These are phyloP conservation scores for Pleurotus ostreatus DNA, from an alignment of 768 basidiomycete species.

Conservation along the genomic window DNA sequence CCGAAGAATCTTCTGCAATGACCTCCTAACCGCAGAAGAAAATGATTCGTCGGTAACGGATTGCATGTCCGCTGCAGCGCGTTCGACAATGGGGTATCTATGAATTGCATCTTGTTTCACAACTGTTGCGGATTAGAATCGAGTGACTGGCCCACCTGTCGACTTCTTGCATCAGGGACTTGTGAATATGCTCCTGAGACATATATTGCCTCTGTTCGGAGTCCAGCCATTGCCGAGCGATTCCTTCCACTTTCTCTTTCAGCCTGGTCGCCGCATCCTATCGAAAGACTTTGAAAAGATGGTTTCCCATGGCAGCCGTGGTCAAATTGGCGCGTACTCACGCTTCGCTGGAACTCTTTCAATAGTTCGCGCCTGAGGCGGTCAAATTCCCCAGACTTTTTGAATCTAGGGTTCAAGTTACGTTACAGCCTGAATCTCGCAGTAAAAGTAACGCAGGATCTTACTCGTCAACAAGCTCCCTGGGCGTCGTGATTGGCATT, in stretches of 20 bases:
- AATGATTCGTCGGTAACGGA: slow-evolving; percentile 47
- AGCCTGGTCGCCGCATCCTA: slow-evolving; percentile 52
- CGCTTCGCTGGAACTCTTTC: slow-evolving; percentile 56
- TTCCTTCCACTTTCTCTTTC: slow-evolving; percentile 56
- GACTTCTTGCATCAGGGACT: slow-evolving; percentile 68
- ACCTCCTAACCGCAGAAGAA: slow-evolving; percentile 34
- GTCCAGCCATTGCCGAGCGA: slow-evolving; percentile 50
- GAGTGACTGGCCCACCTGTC: slow-evolving; percentile 45
- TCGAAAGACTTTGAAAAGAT: neutral
- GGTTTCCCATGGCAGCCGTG: neutral
- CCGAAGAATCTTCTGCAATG: slow-evolving; percentile 41
- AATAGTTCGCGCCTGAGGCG: slow-evolving; percentile 64
- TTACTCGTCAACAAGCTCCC: slow-evolving; percentile 63
- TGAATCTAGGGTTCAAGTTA: slow-evolving; percentile 46
- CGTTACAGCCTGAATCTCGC: neutral
- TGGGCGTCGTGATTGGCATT: slow-evolving; percentile 55
- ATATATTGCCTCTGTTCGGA: slow-evolving; percentile 51
- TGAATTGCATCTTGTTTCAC: slow-evolving; percentile 4
- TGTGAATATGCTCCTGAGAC: slow-evolving; percentile 47
- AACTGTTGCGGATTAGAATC: neutral
- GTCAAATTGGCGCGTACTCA: slow-evolving; percentile 26
- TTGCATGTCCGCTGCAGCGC: slow-evolving; percentile 49
- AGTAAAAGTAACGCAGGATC: slow-evolving; percentile 11
- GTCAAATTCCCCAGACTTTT: slow-evolving; percentile 78
- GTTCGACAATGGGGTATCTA: slow-evolving; percentile 66